phyloP scores from a whole-genome alignment of 208 protist species.

The Strigomonas culicis region DNA sequence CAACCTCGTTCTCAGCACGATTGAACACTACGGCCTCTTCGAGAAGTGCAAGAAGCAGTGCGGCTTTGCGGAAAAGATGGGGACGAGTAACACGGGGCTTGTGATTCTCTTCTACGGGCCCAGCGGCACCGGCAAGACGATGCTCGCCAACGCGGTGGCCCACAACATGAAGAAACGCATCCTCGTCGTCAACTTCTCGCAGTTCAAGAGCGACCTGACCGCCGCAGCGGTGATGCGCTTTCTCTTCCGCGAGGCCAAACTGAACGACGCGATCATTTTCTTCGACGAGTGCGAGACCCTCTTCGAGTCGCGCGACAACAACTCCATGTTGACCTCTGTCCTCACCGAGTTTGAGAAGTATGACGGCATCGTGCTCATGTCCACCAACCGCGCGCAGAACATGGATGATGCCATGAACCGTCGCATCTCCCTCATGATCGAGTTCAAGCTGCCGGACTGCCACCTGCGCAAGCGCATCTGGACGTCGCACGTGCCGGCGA shows the following conservation, averaged over 20 bases:
- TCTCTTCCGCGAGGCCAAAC: constrained; percentile 90
- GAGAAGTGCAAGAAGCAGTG: constrained; percentile 70
- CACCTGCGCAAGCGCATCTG: constrained; percentile 86
- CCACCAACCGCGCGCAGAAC: constrained; percentile 87
- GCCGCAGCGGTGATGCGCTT: constrained; percentile 80
- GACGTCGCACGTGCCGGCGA: constrained; percentile 63
- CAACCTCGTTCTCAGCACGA: constrained; percentile 75
- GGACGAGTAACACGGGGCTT: constrained; percentile 52
- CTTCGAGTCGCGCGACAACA: constrained; percentile 83
- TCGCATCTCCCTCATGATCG: constrained; percentile 89
- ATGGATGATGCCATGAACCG: constrained; percentile 94
- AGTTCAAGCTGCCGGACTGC: constrained; percentile 87
- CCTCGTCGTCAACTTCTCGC: constrained; percentile 80
- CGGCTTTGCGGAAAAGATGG: constrained; percentile 77
- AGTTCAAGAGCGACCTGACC: constrained; percentile 70
- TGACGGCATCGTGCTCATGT: constrained; percentile 87
- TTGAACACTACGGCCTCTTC: constrained; percentile 87
- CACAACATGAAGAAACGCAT: constrained; percentile 84
- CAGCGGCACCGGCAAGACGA: constrained; percentile 92
- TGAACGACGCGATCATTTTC: constrained; percentile 91
- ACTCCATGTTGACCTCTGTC: constrained; percentile 79
- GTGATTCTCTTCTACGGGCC: constrained; percentile 92
- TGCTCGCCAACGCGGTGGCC: constrained; percentile 92
- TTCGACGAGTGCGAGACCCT: constrained; percentile 94
- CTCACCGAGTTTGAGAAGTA: constrained; percentile 91